Evolutionary conservation across 305 asterid species (phyloP).

Genomic region (Ajuga reptans): DNA sequence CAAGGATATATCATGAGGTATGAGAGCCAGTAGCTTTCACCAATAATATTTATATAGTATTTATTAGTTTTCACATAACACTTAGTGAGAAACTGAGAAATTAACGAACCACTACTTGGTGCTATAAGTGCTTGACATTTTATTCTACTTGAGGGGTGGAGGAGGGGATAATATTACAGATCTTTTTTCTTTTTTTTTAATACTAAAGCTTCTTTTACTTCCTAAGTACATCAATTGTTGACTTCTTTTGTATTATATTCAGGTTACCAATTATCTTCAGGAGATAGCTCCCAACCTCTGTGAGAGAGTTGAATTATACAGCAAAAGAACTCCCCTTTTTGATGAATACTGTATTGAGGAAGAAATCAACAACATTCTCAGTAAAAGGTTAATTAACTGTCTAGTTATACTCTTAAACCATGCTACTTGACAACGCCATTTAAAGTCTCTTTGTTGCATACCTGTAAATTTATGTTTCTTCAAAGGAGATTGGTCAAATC

Average conservation of each 20-base stretch:
- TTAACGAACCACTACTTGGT: neutral
- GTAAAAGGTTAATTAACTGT: conserved; percentile 60
- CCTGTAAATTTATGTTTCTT: conserved; percentile 13
- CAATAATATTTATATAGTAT: neutral
- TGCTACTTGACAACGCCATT: conserved; percentile 1
- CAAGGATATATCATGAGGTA: conserved; percentile 95
- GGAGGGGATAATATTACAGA: too few species aligned
- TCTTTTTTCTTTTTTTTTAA: neutral
- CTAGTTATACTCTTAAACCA: conserved; percentile 1
- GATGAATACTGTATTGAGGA: conserved; percentile 81
- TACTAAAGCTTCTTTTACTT: conserved; percentile 1
- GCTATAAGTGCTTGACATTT: neutral
- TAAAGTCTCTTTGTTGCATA: neutral
- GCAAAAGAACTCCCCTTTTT: conserved; percentile 71
- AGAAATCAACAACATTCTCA: conserved; percentile 72
- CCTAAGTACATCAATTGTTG: conserved; percentile 14
- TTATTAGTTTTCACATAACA: neutral
- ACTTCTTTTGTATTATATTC: conserved; percentile 27
- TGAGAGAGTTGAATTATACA: conserved; percentile 77
- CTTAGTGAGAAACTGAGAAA: neutral
- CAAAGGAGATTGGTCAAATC: neutral
- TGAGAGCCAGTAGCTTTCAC: conserved; percentile 18
- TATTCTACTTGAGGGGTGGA: neutral
- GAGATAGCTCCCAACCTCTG: conserved; percentile 89
- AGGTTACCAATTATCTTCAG: conserved; percentile 98